These are phyloP conservation scores for Cyclostephanos invisitatus DNA, from an alignment of 108 stramenopile genomes.

Conservation along the genomic window DNA sequence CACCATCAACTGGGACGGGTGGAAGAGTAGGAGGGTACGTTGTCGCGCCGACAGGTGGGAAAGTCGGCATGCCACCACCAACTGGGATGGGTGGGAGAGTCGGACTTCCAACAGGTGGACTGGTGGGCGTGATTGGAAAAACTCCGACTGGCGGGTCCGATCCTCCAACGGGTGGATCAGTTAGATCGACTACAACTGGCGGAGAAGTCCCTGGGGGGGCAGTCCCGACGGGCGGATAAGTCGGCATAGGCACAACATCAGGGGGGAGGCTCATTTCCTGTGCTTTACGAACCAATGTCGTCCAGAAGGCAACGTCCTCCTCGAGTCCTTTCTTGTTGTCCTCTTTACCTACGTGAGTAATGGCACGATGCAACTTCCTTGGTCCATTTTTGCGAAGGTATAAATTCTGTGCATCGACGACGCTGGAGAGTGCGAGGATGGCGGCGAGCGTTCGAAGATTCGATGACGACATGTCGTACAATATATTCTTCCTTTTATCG, in stretches of 20 bases:
- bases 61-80: too few relatives aligned
- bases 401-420: background rate
- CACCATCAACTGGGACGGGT: too few relatives aligned
- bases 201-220: background rate
- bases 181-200: background rate
- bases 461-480: background rate
- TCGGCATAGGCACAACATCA: background rate
- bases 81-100: too few relatives aligned
- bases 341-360: background rate
- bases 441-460: background rate
- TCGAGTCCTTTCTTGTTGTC: background rate
- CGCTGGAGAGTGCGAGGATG: background rate
- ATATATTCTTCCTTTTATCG: background rate
- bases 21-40: too few relatives aligned
- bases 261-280: conserved; percentile 6
- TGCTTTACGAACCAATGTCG: conserved; percentile 8
- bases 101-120: background rate
- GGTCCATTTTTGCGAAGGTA: background rate
- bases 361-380: background rate
- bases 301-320: conserved; percentile 7
- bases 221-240: background rate
- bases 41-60: too few relatives aligned
- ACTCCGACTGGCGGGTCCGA: background rate
- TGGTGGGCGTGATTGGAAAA: background rate
- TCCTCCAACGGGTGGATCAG: conserved; percentile 1